Conservation (phyloP, 352 stramenopile species). For the Peronospora farinosa region DNA sequence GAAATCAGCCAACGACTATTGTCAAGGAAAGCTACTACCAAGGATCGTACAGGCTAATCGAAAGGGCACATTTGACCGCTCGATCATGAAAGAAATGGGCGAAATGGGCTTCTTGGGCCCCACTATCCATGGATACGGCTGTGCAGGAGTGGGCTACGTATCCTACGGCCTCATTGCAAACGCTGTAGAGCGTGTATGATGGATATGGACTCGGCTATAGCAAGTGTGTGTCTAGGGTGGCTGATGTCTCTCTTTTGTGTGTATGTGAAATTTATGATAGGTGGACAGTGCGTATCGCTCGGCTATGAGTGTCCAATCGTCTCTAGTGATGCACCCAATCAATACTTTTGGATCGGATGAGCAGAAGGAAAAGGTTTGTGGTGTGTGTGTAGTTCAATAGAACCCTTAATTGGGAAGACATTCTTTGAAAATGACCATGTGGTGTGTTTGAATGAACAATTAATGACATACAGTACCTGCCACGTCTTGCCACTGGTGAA, state of each 20-base stretch:
- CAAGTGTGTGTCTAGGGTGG: neutral
- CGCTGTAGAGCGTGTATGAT: conserved; percentile 83
- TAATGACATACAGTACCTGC: conserved; percentile 79
- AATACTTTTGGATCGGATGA: conserved; percentile 94
- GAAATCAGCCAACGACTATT: conserved; percentile 91
- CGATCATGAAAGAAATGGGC: conserved; percentile 93
- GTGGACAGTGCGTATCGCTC: conserved; percentile 96
- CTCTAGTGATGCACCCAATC: conserved; percentile 97
- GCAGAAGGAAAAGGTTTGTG: conserved; percentile 88
- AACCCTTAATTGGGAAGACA: neutral
- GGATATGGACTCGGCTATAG: neutral
- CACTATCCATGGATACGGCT: conserved; percentile 94
- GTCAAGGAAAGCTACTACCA: conserved; percentile 90
- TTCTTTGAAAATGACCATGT: neutral
- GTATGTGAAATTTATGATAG: conserved; percentile 13
- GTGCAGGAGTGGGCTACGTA: conserved; percentile 91
- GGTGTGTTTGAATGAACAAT: neutral
- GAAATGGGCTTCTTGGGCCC: conserved; percentile 91
- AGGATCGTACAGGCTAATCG: conserved; percentile 92
- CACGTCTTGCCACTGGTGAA: conserved; percentile 90
- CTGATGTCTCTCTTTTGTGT: neutral
- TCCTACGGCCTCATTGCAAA: conserved; percentile 95
- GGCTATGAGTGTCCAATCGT: conserved; percentile 96
- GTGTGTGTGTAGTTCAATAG: neutral
- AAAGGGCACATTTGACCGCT: conserved; percentile 90